Conservation (phyloP, 1,284 basidiomycete genomes). For the Sporisorium iseilematis-ciliati region DNA sequence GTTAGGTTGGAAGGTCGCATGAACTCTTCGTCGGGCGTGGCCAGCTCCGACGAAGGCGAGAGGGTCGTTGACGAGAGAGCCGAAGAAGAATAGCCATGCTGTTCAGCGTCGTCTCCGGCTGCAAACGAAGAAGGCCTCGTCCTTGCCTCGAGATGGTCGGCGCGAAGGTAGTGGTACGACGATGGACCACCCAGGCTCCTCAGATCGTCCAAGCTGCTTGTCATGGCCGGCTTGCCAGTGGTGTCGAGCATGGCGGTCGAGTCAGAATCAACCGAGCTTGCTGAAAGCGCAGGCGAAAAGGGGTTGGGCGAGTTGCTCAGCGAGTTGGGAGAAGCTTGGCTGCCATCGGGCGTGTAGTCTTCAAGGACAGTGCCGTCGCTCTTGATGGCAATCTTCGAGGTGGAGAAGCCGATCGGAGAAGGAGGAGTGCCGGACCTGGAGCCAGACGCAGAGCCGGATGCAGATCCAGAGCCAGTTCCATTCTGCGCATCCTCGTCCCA, state of each 20-base stretch:
- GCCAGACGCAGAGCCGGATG: constrained; percentile 28
- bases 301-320: constrained; percentile 53
- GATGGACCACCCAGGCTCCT: constrained; percentile 25
- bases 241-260: constrained; percentile 46
- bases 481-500: constrained; percentile 37
- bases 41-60: constrained; percentile 47
- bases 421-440: constrained; percentile 37
- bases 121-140: constrained; percentile 34
- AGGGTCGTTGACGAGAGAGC: constrained; percentile 45
- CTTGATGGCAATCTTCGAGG: constrained; percentile 32
- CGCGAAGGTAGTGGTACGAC: constrained; percentile 28
- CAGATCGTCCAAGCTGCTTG: constrained; percentile 34
- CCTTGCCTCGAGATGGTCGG: constrained; percentile 33
- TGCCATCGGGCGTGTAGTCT: constrained; percentile 55
- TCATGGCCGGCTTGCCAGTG: constrained; percentile 20
- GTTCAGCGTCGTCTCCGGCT: constrained; percentile 32
- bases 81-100: constrained; percentile 45
- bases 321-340: constrained; percentile 58
- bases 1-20: constrained; percentile 55
- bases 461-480: constrained; percentile 31
- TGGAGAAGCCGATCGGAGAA: constrained; percentile 37
- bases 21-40: constrained; percentile 52
- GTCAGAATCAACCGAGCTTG: constrained; percentile 57
- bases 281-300: constrained; percentile 55
- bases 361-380: constrained; percentile 46